phyloP scores from a whole-genome alignment of 176 grass and related monocot genomes.

The Oryza officinalis region DNA sequence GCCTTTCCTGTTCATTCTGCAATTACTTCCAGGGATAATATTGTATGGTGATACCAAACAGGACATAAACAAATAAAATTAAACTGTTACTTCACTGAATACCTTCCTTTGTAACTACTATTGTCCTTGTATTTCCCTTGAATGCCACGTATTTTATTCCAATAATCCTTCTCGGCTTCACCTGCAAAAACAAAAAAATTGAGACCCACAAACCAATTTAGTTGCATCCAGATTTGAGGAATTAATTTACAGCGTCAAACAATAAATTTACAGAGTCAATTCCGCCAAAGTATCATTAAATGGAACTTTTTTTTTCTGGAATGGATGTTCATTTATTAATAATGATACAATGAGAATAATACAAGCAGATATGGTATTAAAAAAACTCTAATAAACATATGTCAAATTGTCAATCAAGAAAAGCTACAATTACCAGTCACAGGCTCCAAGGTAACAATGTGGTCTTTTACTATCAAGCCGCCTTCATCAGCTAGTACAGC shows the following conservation, averaged over 20 bases:
- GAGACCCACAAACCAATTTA: slow-evolving; percentile 23
- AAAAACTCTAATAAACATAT: background rate
- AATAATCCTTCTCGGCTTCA: slow-evolving; percentile 72
- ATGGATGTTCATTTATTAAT: background rate
- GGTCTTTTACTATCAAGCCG: slow-evolving; percentile 62
- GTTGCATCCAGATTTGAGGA: background rate
- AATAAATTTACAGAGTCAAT: slow-evolving; percentile 5
- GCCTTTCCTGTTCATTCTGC: background rate
- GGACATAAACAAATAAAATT: background rate
- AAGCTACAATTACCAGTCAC: slow-evolving; percentile 48
- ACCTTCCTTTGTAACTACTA: slow-evolving; percentile 60
- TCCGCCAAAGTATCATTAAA: background rate
- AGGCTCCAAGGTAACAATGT: slow-evolving; percentile 64
- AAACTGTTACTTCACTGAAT: background rate
- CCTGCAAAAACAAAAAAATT: slow-evolving; percentile 44
- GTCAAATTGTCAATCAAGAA: background rate
- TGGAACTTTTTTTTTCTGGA: background rate
- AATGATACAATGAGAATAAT: background rate
- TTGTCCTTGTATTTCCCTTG: slow-evolving; percentile 39
- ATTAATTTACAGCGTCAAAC: slow-evolving; percentile 8
- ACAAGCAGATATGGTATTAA: background rate
- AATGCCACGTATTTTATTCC: slow-evolving; percentile 43
- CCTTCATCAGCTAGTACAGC: slow-evolving; percentile 64
- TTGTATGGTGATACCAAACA: background rate
- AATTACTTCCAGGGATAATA: background rate